phyloP scores from a whole-genome alignment of 805 yeast genomes.

The Barnettozyma siamensis region DNA sequence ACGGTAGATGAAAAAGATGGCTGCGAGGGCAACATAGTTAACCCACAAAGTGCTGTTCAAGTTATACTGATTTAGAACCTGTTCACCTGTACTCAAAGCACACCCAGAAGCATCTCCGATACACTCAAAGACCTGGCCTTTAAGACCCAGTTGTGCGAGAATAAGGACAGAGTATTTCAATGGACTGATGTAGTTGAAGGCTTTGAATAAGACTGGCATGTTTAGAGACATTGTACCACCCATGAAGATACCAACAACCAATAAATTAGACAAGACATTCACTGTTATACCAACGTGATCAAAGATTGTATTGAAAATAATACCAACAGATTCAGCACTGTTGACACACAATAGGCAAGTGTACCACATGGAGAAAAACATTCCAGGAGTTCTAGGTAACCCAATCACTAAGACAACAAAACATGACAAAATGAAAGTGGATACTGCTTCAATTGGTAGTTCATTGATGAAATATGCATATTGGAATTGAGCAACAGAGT shows the following conservation, averaged over 20 bases:
- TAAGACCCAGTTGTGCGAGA: conserved; percentile 53
- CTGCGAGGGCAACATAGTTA: conserved; percentile 15
- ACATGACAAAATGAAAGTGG: conserved; percentile 52
- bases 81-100: conserved; percentile 44
- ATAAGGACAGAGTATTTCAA: conserved; percentile 62
- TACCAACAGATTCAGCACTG: conserved; percentile 79
- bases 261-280: conserved; percentile 55
- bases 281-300: conserved; percentile 73
- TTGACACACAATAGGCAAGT: conserved; percentile 50
- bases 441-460: conserved; percentile 59
- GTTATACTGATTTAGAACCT: conserved; percentile 48
- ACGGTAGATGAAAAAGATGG: conserved; percentile 14
- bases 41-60: conserved; percentile 24
- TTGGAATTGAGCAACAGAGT: conserved; percentile 61
- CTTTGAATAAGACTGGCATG: conserved; percentile 64
- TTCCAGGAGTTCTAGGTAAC: conserved; percentile 54
- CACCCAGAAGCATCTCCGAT: conserved; percentile 39
- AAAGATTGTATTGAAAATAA: conserved; percentile 64
- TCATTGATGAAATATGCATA: conserved; percentile 54
- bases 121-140: conserved; percentile 47
- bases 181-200: conserved; percentile 67
- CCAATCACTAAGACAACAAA: conserved; percentile 68
- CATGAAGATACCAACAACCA: conserved; percentile 70
- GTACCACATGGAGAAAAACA: conserved; percentile 60
- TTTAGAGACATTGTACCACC: conserved; percentile 73